phyloP scores from a whole-genome alignment of 305 asterid genomes.

The Solanum hybrid region DNA sequence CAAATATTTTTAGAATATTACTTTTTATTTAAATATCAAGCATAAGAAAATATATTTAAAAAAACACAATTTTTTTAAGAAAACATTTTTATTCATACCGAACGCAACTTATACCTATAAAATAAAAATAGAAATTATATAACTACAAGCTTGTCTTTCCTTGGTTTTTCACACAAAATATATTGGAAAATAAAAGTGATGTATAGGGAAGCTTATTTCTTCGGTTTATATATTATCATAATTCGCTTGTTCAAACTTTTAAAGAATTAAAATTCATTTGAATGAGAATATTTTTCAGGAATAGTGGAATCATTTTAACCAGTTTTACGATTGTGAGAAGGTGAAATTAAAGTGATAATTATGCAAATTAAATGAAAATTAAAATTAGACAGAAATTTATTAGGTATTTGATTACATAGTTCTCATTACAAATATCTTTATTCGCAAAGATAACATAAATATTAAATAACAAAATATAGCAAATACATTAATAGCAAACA shows the following conservation, averaged over 20 bases:
- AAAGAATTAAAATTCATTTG: background rate
- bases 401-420: background rate
- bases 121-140: background rate
- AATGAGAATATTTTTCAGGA: background rate
- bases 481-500: background rate
- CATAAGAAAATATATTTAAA: too few relatives aligned
- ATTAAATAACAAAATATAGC: background rate
- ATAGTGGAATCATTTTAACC: background rate
- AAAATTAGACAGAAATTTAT: background rate
- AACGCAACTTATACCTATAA: background rate
- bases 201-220: background rate
- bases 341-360: background rate
- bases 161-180: background rate
- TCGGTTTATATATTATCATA: background rate
- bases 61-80: background rate
- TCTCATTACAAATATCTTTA: background rate
- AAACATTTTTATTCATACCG: background rate
- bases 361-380: background rate
- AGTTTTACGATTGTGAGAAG: background rate
- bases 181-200: background rate
- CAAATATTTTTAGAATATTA: background rate
- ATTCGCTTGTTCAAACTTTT: background rate
- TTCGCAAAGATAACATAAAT: background rate
- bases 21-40: too few relatives aligned
- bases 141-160: background rate